phyloP scores from a whole-genome alignment of 2,329 filamentous ascomycete species.

The Gliomastix tumulicola region DNA sequence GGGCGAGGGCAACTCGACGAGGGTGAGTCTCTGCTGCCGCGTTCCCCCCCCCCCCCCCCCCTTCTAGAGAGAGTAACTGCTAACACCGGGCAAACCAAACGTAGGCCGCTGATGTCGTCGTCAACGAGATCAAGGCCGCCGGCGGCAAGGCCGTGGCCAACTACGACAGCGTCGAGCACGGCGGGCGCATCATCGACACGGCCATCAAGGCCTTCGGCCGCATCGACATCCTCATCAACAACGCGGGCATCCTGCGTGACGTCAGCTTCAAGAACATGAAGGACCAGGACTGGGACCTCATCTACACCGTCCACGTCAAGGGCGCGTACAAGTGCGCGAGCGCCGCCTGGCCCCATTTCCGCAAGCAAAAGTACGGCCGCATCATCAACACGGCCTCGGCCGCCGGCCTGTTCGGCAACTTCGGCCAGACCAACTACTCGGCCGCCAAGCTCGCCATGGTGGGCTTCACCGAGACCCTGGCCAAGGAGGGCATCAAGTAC shows the following conservation, averaged over 20 bases:
- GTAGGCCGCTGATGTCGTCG: constrained; percentile 75
- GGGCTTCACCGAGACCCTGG: constrained; percentile 94
- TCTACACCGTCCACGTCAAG: constrained; percentile 86
- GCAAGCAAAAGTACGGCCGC: constrained; percentile 96
- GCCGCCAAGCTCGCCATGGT: constrained; percentile 93
- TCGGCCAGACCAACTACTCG: constrained; percentile 95
- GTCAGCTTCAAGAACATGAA: constrained; percentile 99
- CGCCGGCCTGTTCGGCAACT: constrained; percentile 90
- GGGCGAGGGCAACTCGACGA: constrained; percentile 80
- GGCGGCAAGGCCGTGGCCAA: constrained; percentile 96
- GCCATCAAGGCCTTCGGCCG: constrained; percentile 76
- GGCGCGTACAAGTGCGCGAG: constrained; percentile 93
- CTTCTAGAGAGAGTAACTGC: no score
- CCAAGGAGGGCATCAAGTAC: constrained; percentile 96
- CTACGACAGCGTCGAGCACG: constrained; percentile 91
- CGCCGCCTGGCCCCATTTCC: constrained; percentile 95
- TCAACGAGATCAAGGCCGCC: constrained; percentile 74
- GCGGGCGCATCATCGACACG: constrained; percentile 89
- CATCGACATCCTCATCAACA: constrained; percentile 94
- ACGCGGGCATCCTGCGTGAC: constrained; percentile 91
- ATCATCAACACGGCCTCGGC: constrained; percentile 97
- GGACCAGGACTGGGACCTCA: constrained; percentile 93
- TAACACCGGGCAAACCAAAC: no score
- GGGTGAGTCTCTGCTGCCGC: constrained; percentile 46
- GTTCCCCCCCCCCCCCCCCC: background rate